Base-by-base conservation (phyloP, 768 basidiomycete species). In the Exidia glandulosa region DNA sequence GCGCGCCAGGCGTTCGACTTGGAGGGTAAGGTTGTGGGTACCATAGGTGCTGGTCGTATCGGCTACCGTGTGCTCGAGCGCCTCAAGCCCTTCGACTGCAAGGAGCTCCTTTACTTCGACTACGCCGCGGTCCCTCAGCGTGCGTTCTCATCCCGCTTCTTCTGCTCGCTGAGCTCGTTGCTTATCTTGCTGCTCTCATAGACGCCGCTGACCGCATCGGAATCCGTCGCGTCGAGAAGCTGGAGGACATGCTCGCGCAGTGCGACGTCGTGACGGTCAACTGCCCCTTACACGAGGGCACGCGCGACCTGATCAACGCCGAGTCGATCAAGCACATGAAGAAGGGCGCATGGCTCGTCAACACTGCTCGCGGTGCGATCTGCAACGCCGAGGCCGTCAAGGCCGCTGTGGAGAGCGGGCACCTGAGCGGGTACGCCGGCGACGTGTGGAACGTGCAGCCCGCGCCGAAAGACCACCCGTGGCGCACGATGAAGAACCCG, bases 341-440 rank as follows among this genome's bases (percentile, higher is more conserved):
- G 67, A 68, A 69, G 34, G 92, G 90, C 56, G 82, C 91, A 16
- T 93, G 88, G 87, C 82, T 94, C 66, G 86, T 95, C 68, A 95
- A 95, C 81, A 92, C 90, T 31, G 90, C 90, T 57, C 89, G 91
- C 65, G 93, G 93, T 48, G 93, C 93, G 45, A 92, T 95, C 67
- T 91, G 88, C 69, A 85, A 90, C 73, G 84, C 84, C 64, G 83
- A 91, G 62, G 90, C 83, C 47, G 86, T 94, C 61, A 84, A 86
- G 3, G 83, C 70, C 0, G 90, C 92, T 13, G 70, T 95, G 59
- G 77, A 81, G 74, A 84, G 80, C 57, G 92, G 92, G 19, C 87
- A 90, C 32, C 71, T 94, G 62, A 71, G 75, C 59, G 92, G 50
- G 4, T 54, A 54, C 19, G 50, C 50, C 27, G 50, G 50, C 30